These are phyloP conservation scores for Talaromyces islandicus DNA, from an alignment of 2,329 filamentous ascomycete species.

Conservation along the genomic window DNA sequence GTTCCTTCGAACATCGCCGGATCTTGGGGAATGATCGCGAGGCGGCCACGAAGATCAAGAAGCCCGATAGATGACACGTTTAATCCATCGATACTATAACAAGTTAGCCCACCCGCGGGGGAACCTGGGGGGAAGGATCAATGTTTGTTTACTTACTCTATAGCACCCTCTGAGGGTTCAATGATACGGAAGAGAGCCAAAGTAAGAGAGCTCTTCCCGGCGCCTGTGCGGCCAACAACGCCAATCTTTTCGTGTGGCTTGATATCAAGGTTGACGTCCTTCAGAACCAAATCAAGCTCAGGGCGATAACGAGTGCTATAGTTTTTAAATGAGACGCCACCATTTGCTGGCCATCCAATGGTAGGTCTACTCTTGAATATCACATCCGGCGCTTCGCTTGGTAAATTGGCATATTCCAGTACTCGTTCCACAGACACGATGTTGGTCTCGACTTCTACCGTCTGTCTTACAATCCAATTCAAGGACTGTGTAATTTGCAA, in stretches of 20 bases:
- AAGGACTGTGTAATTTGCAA: slow-evolving; percentile 94
- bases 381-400: slow-evolving; percentile 91
- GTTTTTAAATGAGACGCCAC: slow-evolving; percentile 83
- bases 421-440: slow-evolving; percentile 98
- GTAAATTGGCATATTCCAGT: slow-evolving; percentile 85
- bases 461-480: slow-evolving; percentile 98
- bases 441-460: slow-evolving; percentile 99
- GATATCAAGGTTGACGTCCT: slow-evolving; percentile 86
- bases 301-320: slow-evolving; percentile 91
- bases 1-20: slow-evolving; percentile 92
- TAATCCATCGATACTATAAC: slow-evolving; percentile 68
- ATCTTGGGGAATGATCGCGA: slow-evolving; percentile 97
- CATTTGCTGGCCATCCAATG: slow-evolving; percentile 85
- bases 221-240: slow-evolving; percentile 91
- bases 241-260: slow-evolving; percentile 97
- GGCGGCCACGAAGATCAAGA: slow-evolving; percentile 75
- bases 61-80: slow-evolving; percentile 88
- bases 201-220: slow-evolving; percentile 91
- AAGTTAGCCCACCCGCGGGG: slow-evolving; percentile 12
- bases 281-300: slow-evolving; percentile 84
- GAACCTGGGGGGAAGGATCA: neutral
- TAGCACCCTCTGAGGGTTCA: slow-evolving; percentile 73
- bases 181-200: slow-evolving; percentile 93
- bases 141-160: slow-evolving; percentile 41
- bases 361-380: slow-evolving; percentile 80